A percentile compares a stretch with the other conserved stretches of the same genome.
Evolutionary conservation across 106 monocot genomes (phyloP).

Genomic region (Dendrobium chrysotoxum): DNA sequence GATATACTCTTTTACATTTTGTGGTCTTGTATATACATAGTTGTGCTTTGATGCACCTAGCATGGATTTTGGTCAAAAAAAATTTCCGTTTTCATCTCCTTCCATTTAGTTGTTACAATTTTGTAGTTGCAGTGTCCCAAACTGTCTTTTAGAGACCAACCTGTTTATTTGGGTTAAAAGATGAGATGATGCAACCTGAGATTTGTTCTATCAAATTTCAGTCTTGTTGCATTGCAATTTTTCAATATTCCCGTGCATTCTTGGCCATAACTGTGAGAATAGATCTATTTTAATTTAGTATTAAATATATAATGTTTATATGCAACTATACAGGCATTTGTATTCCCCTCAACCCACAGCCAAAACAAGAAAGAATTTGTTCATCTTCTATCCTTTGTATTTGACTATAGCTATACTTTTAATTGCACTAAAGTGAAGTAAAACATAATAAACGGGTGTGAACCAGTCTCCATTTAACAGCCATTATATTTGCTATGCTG

Average conservation of each 20-base stretch:
- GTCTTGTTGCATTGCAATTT: background rate
- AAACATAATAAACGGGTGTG: background rate
- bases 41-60: background rate
- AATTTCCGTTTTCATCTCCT: background rate
- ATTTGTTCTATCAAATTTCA: background rate
- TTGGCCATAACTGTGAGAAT: background rate
- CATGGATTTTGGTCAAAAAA: background rate
- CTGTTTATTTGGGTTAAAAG: background rate
- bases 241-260: background rate
- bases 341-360: background rate
- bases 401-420: background rate
- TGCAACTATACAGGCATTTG: background rate
- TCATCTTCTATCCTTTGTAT: background rate
- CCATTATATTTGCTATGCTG: background rate
- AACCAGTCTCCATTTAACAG: background rate
- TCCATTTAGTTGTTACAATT: background rate
- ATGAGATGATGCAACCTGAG: background rate
- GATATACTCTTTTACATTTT: background rate
- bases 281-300: background rate
- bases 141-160: background rate
- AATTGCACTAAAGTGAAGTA: background rate
- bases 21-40: background rate
- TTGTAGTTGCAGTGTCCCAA: background rate
- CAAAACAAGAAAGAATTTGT: background rate
- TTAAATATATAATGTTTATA: background rate